A percentile compares a stretch with the other conserved stretches of the same genome.
phyloP scores from a whole-genome alignment of 257 asterid species.

The Solanum piurae region DNA sequence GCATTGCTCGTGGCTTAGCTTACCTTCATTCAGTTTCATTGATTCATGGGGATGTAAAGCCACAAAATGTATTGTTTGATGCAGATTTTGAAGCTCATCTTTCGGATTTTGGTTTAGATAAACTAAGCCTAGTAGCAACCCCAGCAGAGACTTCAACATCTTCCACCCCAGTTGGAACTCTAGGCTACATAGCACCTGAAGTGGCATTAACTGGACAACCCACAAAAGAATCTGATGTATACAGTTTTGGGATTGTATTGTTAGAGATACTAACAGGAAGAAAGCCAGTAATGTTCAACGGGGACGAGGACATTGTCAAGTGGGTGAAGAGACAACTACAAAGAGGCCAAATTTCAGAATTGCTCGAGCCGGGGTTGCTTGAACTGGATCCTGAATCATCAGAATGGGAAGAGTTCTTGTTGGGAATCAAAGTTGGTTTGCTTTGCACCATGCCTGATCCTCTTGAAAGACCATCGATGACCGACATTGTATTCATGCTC shows the following conservation, averaged over 20 bases:
- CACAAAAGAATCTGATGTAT: conserved; percentile 48
- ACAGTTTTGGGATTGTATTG: conserved; percentile 62
- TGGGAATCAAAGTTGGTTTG: conserved; percentile 65
- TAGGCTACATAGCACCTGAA: conserved; percentile 63
- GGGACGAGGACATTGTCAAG: conserved; percentile 59
- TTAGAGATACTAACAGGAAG: conserved; percentile 61
- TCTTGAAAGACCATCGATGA: conserved; percentile 54
- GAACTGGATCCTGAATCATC: conserved; percentile 77
- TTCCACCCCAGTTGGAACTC: conserved; percentile 39
- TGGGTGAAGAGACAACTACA: conserved; percentile 71
- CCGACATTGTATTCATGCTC: conserved; percentile 65
- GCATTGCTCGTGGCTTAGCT: conserved; percentile 53
- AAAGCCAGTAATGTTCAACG: conserved; percentile 58
- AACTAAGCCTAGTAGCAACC: conserved; percentile 23
- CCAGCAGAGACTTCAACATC: conserved; percentile 33
- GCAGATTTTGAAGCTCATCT: conserved; percentile 82
- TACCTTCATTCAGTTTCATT: conserved; percentile 44
- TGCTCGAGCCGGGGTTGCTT: conserved; percentile 66
- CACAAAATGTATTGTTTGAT: conserved; percentile 56
- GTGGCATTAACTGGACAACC: conserved; percentile 27
- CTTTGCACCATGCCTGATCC: conserved; percentile 72
- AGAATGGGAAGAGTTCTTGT: conserved; percentile 75
- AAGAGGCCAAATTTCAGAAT: conserved; percentile 57
- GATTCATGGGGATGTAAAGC: conserved; percentile 58
- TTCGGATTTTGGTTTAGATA: conserved; percentile 55